Percentiles rank a stretch among this genome's conserved stretches.
phyloP scores from a whole-genome alignment of 768 basidiomycete genomes.

The Boletus edulis region DNA sequence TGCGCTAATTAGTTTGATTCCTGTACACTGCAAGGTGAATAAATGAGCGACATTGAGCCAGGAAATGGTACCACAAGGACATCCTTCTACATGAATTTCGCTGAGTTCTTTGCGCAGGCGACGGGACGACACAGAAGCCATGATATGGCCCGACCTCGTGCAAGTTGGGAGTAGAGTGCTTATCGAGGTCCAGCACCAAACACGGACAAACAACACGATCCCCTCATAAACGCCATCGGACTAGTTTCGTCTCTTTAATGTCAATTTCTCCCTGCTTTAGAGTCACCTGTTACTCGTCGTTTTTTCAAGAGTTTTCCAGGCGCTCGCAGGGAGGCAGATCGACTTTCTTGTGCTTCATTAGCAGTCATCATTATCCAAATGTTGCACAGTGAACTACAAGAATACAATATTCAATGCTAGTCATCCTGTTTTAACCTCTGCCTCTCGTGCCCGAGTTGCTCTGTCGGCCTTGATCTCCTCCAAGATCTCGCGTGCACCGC shows the following conservation, averaged over 20 bases:
- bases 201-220: slow-evolving; percentile 34
- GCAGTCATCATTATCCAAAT: slow-evolving; percentile 2
- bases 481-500: slow-evolving; percentile 77
- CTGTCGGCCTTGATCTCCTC: slow-evolving; percentile 79
- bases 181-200: slow-evolving; percentile 27
- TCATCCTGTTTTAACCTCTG: slow-evolving; percentile 25
- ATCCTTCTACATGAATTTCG: slow-evolving; percentile 65
- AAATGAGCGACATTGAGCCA: background rate
- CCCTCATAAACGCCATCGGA: slow-evolving; percentile 26
- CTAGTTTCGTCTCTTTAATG: slow-evolving; percentile 25
- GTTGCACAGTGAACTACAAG: slow-evolving; percentile 23
- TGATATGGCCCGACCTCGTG: slow-evolving; percentile 42
- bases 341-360: slow-evolving; percentile 27
- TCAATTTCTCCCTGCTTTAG: slow-evolving; percentile 58
- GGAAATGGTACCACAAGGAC: slow-evolving; percentile 54
- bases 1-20: slow-evolving; percentile 70
- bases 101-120: slow-evolving; percentile 69
- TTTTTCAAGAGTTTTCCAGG: slow-evolving; percentile 48
- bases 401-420: slow-evolving; percentile 13
- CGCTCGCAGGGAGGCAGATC: slow-evolving; percentile 71
- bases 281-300: slow-evolving; percentile 60
- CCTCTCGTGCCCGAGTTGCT: slow-evolving; percentile 43
- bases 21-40: slow-evolving; percentile 34
- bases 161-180: slow-evolving; percentile 9
- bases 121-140: slow-evolving; percentile 51